Evolutionary conservation across 2,329 filamentous ascomycete genomes (phyloP).

Genomic region (Penicillium thymicola): DNA sequence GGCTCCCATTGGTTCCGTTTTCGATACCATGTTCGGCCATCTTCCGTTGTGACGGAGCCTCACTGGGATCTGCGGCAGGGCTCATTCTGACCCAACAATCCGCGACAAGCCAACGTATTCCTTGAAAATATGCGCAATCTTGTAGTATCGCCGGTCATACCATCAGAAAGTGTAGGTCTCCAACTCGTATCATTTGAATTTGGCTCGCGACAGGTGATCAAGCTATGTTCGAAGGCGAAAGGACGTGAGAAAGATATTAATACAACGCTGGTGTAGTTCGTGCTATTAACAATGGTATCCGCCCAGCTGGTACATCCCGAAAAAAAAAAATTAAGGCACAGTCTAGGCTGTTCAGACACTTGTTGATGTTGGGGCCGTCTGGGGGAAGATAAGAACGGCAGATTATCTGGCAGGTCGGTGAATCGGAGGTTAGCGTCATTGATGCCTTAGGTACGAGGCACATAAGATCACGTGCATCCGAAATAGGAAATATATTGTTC

Average conservation of each 20-base stretch:
- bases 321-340: background rate
- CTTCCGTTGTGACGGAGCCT: constrained; percentile 3
- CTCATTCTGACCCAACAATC: constrained; percentile 3
- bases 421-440: background rate
- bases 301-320: background rate
- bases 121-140: background rate
- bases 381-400: constrained; percentile 9
- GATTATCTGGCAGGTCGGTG: constrained; percentile 14
- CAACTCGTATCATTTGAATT: background rate
- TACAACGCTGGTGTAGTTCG: background rate
- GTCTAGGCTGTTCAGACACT: background rate
- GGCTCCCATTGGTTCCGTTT: background rate
- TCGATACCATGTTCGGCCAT: background rate
- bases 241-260: background rate
- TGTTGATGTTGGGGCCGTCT: constrained; percentile 1
- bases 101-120: background rate
- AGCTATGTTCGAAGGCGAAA: background rate
- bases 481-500: background rate
- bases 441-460: constrained; percentile 2
- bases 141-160: background rate
- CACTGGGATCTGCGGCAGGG: background rate
- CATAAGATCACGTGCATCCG: background rate
- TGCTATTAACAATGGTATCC: background rate
- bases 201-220: background rate
- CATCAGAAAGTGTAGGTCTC: background rate